phyloP scores from a whole-genome alignment of 2,329 filamentous ascomycete genomes.

The Aspergillus ruber region DNA sequence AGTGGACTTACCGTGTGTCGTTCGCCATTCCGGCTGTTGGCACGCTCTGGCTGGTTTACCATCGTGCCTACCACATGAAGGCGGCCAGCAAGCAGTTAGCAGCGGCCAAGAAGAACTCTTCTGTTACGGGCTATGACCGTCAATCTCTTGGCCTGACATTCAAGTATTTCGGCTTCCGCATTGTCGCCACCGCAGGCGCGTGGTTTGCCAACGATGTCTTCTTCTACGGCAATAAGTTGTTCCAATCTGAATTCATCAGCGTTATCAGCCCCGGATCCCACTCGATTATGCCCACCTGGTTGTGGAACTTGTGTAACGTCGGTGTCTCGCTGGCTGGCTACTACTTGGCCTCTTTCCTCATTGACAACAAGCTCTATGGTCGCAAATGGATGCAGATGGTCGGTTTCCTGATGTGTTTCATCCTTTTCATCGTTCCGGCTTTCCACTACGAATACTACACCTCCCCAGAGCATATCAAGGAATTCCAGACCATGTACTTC shows the following conservation, averaged over 20 bases:
- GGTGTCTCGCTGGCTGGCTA: conserved; percentile 80
- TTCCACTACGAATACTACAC: conserved; percentile 86
- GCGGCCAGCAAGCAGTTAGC: conserved; percentile 76
- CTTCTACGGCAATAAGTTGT: conserved; percentile 99
- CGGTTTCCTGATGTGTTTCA: conserved; percentile 86
- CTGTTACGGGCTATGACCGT: conserved; percentile 90
- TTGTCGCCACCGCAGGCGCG: conserved; percentile 76
- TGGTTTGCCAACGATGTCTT: conserved; percentile 99
- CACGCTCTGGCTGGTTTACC: conserved; percentile 92
- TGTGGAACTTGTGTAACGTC: conserved; percentile 89
- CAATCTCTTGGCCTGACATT: conserved; percentile 72
- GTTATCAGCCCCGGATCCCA: conserved; percentile 64
- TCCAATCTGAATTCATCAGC: conserved; percentile 83
- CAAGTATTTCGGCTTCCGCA: conserved; percentile 75
- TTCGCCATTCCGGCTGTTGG: conserved; percentile 88
- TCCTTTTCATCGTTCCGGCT: conserved; percentile 86
- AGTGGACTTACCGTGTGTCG: conserved; percentile 87
- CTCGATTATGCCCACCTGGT: conserved; percentile 79
- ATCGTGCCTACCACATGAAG: conserved; percentile 91
- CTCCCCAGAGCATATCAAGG: conserved; percentile 61
- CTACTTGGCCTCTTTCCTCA: conserved; percentile 80
- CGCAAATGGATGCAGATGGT: conserved; percentile 95
- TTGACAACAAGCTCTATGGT: conserved; percentile 95
- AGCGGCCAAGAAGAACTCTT: conserved; percentile 74
- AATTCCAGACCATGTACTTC: conserved; percentile 99